Base-by-base conservation (phyloP, 768 basidiomycete genomes). In the Auricularia sp. region DNA sequence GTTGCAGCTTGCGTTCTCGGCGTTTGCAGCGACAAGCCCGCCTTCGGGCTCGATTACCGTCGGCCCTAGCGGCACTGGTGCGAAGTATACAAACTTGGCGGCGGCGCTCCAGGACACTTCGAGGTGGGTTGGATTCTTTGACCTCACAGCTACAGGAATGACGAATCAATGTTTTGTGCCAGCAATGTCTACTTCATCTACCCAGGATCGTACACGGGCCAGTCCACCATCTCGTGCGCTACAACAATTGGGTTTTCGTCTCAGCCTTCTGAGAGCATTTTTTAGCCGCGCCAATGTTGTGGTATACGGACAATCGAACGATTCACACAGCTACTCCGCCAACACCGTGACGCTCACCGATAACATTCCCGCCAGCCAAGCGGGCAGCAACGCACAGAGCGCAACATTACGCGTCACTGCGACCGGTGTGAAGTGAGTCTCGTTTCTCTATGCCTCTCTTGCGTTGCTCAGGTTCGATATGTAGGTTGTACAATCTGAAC, bases 331-430 rank as follows among this genome's bases (percentile, higher is more conserved):
- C 36, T 65, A 65, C 61, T 10, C 44, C 21, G 44, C 35, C 2
- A 65, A 65, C 64, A 42, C 39, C 14, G 64, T 65, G 8, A 65
- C 64, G 7, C 59, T 65, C 39, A 61, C 64, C 4, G 59, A 61
- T 59, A 61, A 61, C 29, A 42, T 61, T 24, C 59, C 64, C 44
- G 64, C 64, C 4, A 54, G 45, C 35, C 14, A 42, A 21, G 64
- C 64, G 13, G 64, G 64, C 11, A 65, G 64, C 42, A 65, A 65
- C 39, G 64, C 54, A 8, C 2, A 16, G 16, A 61, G 58, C 44
- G 64, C 47, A 3, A 65, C 64, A n/a, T 3, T 65, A 13, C 56
- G 64, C 24, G 64, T 65, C 34, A 29, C 59, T 61, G 64, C 64
- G 21, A 65, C 56, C 5, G 59, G 59, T 7, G 64, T 65, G 21